These are phyloP conservation scores for Brasenia schreberi DNA, from an alignment of 164 flowering plant genomes.

Conservation along the genomic window DNA sequence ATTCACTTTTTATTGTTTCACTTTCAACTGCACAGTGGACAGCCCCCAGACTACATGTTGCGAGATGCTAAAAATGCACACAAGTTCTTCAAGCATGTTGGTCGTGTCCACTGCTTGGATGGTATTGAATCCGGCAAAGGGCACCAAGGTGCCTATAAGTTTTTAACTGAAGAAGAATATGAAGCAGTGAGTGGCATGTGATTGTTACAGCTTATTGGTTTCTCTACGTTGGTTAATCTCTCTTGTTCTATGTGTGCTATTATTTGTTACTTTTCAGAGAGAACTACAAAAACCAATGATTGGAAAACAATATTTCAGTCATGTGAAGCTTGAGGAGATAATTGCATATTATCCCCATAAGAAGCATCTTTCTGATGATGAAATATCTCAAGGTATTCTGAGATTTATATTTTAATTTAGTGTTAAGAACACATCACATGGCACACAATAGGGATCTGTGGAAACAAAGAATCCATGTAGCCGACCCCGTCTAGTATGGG, in stretches of 20 bases:
- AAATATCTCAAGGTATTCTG: conserved; percentile 56
- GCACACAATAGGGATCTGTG: no score
- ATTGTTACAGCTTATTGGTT: not conserved
- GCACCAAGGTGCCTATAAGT: conserved; percentile 49
- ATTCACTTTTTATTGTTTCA: no score
- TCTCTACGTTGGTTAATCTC: not conserved
- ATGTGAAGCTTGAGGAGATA: conserved; percentile 76
- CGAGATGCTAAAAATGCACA: conserved; percentile 71
- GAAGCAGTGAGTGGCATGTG: conserved; percentile 62
- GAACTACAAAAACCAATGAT: conserved; percentile 72
- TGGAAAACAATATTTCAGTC: conserved; percentile 83
- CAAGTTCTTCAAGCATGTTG: conserved; percentile 81
- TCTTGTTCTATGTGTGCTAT: not conserved
- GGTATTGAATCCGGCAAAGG: conserved; percentile 27
- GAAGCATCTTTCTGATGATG: conserved; percentile 59
- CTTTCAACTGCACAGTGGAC: conserved; percentile 31
- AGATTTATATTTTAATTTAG: conserved; percentile 7
- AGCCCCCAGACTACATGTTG: conserved; percentile 90
- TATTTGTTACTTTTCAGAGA: conserved; percentile 35
- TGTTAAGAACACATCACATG: no score
- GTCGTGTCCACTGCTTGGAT: conserved; percentile 39
- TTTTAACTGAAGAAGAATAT: conserved; percentile 68
- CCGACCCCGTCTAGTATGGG: no score
- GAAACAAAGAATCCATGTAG: no score
- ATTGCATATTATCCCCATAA: conserved; percentile 70